These are phyloP conservation scores for Neofusicoccum sp. DNA, from an alignment of 2,329 filamentous ascomycete species.

Conservation along the genomic window DNA sequence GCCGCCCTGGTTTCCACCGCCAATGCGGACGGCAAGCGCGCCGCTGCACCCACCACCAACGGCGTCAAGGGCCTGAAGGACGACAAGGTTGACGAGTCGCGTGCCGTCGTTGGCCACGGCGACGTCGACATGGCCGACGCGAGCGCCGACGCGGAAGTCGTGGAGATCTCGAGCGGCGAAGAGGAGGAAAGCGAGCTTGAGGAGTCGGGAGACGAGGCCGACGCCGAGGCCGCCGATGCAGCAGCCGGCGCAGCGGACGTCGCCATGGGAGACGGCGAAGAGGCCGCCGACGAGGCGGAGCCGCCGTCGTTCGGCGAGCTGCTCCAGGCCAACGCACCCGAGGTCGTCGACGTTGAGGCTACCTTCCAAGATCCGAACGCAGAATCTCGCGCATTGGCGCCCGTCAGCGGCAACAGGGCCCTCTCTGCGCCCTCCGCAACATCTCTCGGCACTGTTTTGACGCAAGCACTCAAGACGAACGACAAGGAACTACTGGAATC, in stretches of 20 bases:
- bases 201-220: slow-evolving; percentile 23
- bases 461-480: slow-evolving; percentile 90
- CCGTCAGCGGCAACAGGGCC: slow-evolving; percentile 47
- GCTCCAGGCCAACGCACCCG: slow-evolving; percentile 67
- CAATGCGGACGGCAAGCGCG: slow-evolving; percentile 30
- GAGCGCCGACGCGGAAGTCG: slow-evolving; percentile 38
- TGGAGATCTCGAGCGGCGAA: slow-evolving; percentile 52
- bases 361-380: slow-evolving; percentile 50
- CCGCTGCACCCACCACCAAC: slow-evolving; percentile 50
- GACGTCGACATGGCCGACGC: slow-evolving; percentile 42
- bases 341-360: slow-evolving; percentile 75
- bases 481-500: slow-evolving; percentile 88
- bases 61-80: slow-evolving; percentile 51
- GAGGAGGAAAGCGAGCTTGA: slow-evolving; percentile 35
- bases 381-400: slow-evolving; percentile 49
- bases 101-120: slow-evolving; percentile 55
- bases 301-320: slow-evolving; percentile 84
- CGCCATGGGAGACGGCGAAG: slow-evolving; percentile 30
- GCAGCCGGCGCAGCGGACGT: slow-evolving; percentile 7
- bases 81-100: slow-evolving; percentile 60
- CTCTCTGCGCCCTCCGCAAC: slow-evolving; percentile 69
- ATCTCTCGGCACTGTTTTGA: slow-evolving; percentile 88
- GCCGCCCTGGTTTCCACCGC: slow-evolving; percentile 35
- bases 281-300: slow-evolving; percentile 41
- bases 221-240: slow-evolving; percentile 26